Conservation (phyloP, 192 early-diverging fungal genomes). For the Podila horticola region DNA sequence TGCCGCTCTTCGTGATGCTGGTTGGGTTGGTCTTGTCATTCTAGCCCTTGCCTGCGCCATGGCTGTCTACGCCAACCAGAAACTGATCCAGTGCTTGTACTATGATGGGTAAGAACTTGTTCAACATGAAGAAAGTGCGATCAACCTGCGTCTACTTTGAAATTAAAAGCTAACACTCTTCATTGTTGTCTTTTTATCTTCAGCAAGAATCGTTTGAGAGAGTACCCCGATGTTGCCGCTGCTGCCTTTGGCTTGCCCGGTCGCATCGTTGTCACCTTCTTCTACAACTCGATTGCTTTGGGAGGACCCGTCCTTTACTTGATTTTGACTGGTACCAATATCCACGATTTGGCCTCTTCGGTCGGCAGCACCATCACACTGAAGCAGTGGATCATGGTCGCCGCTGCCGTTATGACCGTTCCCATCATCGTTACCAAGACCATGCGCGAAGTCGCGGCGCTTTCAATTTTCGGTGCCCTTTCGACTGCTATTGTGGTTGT, state of each 20-base stretch:
- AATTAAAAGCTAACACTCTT: too few relatives aligned
- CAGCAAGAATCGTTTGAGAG: conserved; percentile 59
- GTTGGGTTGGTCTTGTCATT: conserved; percentile 80
- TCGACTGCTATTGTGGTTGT: conserved; percentile 70
- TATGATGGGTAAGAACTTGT: conserved; percentile 53
- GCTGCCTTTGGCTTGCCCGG: conserved; percentile 63
- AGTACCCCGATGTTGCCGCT: conserved; percentile 74
- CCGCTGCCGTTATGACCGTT: conserved; percentile 63
- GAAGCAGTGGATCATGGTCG: conserved; percentile 68
- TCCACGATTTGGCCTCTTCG: conserved; percentile 60
- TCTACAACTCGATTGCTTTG: conserved; percentile 61
- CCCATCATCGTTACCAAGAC: conserved; percentile 73
- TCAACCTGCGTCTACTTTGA: too few relatives aligned
- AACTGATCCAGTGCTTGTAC: conserved; percentile 74
- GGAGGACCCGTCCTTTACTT: conserved; percentile 71
- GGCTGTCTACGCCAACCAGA: conserved; percentile 76
- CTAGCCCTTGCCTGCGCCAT: conserved; percentile 76
- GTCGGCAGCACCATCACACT: conserved; percentile 51
- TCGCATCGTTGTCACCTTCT: conserved; percentile 60
- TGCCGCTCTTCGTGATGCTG: conserved; percentile 70
- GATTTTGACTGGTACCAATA: conserved; percentile 72
- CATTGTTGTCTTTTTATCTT: background rate
- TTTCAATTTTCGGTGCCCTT: conserved; percentile 70
- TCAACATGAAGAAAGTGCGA: too few relatives aligned
- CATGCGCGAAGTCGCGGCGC: conserved; percentile 74